phyloP scores from a whole-genome alignment of 2,329 filamentous ascomycete genomes.

The Pestalotiopsis sp. region DNA sequence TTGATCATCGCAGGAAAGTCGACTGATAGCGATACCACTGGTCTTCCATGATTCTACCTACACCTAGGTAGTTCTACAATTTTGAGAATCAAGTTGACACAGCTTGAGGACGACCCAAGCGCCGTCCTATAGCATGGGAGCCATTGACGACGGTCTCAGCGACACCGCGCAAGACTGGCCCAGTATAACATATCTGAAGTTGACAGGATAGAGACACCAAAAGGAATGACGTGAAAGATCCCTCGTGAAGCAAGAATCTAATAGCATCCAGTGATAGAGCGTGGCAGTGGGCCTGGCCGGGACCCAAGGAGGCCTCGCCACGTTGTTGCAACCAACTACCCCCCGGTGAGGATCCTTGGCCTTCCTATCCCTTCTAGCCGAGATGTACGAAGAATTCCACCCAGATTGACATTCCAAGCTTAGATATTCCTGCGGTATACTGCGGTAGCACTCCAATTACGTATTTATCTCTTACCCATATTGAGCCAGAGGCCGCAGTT shows the following conservation, averaged over 20 bases:
- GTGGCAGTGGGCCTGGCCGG: slow-evolving; percentile 29
- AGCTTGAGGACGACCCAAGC: not conserved
- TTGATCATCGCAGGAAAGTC: no score
- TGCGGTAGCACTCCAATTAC: slow-evolving; percentile 14
- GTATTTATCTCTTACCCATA: slow-evolving; percentile 23
- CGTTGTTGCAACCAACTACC: slow-evolving; percentile 27
- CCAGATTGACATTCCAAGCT: slow-evolving; percentile 19
- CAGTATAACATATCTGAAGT: slow-evolving; percentile 16
- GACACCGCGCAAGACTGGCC: not conserved
- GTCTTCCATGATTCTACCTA: no score
- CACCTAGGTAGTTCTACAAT: not conserved
- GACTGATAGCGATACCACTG: no score
- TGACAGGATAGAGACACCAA: slow-evolving; percentile 16
- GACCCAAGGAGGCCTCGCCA: slow-evolving; percentile 30
- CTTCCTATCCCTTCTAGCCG: slow-evolving; percentile 24
- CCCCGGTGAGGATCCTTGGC: slow-evolving; percentile 25
- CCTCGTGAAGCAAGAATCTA: slow-evolving; percentile 16
- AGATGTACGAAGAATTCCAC: not conserved
- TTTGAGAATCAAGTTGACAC: not conserved
- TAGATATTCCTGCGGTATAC: slow-evolving; percentile 23
- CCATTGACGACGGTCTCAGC: not conserved
- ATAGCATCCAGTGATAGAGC: slow-evolving; percentile 24
- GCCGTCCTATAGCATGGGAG: not conserved
- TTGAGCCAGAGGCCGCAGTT: slow-evolving; percentile 21
- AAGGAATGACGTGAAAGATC: slow-evolving; percentile 4